phyloP scores from a whole-genome alignment of 192 early-diverging fungal genomes.

The Rhizophagus sp. region DNA sequence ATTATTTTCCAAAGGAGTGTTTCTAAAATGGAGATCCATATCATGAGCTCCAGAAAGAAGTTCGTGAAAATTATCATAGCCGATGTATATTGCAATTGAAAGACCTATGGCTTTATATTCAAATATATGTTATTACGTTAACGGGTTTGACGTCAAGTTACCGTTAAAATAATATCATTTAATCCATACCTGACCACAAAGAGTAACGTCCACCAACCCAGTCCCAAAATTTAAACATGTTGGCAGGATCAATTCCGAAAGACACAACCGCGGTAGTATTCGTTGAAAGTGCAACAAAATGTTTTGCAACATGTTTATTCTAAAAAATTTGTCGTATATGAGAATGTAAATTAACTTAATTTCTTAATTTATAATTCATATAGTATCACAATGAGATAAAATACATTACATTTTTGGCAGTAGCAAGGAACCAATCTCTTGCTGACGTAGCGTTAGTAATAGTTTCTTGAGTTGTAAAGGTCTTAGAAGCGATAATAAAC shows the following conservation, averaged over 20 bases:
- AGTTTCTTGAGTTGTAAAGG: conserved; percentile 98
- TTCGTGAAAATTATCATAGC: conserved; percentile 91
- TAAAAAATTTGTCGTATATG: conserved; percentile 9
- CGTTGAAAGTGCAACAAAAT: conserved; percentile 84
- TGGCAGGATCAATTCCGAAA: conserved; percentile 92
- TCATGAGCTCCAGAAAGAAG: conserved; percentile 90
- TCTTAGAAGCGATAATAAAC: conserved; percentile 98
- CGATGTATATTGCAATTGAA: conserved; percentile 94
- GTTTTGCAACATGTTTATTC: conserved; percentile 91
- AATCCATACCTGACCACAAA: conserved; percentile 78
- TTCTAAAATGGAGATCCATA: conserved; percentile 96
- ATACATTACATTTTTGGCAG: conserved; percentile 72
- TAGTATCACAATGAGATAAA: too few relatives aligned
- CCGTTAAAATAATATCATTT: background rate
- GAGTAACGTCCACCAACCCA: conserved; percentile 99
- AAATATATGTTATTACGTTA: too few relatives aligned
- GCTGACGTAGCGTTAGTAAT: conserved; percentile 96
- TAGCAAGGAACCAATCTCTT: conserved; percentile 88
- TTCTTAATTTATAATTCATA: too few relatives aligned
- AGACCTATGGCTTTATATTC: conserved; percentile 80
- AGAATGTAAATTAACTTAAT: too few relatives aligned
- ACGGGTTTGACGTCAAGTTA: too few relatives aligned
- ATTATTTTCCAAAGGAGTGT: conserved; percentile 90
- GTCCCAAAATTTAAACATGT: conserved; percentile 99
- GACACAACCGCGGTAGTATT: conserved; percentile 61